Percentiles rank a stretch among this genome's conserved stretches.
phyloP scores from a whole-genome alignment of 2,329 filamentous ascomycete species.

The Raffaelea deltoideospora region DNA sequence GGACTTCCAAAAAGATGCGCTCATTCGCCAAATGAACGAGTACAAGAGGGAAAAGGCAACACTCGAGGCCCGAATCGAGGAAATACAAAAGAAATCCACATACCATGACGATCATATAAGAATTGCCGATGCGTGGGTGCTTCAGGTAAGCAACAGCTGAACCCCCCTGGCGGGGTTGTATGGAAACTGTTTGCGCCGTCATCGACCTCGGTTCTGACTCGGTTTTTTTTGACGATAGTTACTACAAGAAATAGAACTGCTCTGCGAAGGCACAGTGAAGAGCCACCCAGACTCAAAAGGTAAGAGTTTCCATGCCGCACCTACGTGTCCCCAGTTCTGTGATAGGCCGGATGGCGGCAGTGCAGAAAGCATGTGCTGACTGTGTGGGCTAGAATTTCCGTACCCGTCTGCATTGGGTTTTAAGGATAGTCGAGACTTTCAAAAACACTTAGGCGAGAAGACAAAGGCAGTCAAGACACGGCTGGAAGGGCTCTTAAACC shows the following conservation, averaged over 20 bases:
- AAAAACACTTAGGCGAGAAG: slow-evolving; percentile 64
- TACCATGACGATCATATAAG: slow-evolving; percentile 90
- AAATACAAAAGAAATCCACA: slow-evolving; percentile 60
- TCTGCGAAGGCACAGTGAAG: slow-evolving; percentile 36
- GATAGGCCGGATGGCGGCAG: too few species aligned
- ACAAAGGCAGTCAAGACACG: slow-evolving; percentile 62
- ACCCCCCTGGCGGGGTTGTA: too few species aligned
- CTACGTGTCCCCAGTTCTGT: not conserved
- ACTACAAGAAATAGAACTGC: slow-evolving; percentile 46
- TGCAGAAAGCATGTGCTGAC: too few species aligned
- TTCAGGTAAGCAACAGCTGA: slow-evolving; percentile 48
- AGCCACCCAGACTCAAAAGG: slow-evolving; percentile 26
- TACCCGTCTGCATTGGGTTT: slow-evolving; percentile 46
- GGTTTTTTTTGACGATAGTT: slow-evolving; percentile 24
- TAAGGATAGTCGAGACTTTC: slow-evolving; percentile 55
- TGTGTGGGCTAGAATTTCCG: slow-evolving; percentile 25
- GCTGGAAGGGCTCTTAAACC: slow-evolving; percentile 52
- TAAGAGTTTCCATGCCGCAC: too few species aligned
- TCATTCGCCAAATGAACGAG: slow-evolving; percentile 93
- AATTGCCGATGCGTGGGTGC: slow-evolving; percentile 84
- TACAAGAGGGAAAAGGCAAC: slow-evolving; percentile 83
- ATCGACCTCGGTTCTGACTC: not conserved
- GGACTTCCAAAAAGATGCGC: slow-evolving; percentile 91
- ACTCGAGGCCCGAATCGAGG: slow-evolving; percentile 65
- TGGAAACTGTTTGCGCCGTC: not conserved